phyloP scores from a whole-genome alignment of 2,329 filamentous ascomycete genomes.

The Ophiosphaerella narmari region DNA sequence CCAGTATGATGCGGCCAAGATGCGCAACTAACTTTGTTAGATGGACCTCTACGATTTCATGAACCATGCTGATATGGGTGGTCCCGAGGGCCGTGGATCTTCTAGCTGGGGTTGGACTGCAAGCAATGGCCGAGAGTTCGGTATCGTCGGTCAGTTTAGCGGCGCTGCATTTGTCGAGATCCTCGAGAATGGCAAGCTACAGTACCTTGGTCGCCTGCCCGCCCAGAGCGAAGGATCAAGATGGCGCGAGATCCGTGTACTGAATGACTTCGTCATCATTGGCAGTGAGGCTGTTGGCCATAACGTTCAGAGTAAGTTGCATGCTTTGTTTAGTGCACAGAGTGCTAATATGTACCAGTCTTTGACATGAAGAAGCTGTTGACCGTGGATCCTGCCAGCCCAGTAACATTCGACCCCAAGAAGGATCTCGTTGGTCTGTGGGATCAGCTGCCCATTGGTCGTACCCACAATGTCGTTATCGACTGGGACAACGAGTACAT shows the following conservation, averaged over 20 bases:
- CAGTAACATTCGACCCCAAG: slow-evolving; percentile 37
- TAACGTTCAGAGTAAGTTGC: slow-evolving; percentile 51
- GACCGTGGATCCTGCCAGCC: slow-evolving; percentile 34
- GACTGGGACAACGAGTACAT: slow-evolving; percentile 42
- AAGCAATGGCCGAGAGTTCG: slow-evolving; percentile 58
- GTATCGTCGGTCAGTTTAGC: slow-evolving; percentile 58
- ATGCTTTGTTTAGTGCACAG: slow-evolving; percentile 58
- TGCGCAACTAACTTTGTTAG: slow-evolving; percentile 30
- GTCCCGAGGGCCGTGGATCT: slow-evolving; percentile 46
- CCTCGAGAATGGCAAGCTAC: slow-evolving; percentile 53
- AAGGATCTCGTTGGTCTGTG: slow-evolving; percentile 34
- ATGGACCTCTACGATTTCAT: slow-evolving; percentile 63
- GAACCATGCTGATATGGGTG: slow-evolving; percentile 59
- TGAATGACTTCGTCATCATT: slow-evolving; percentile 52
- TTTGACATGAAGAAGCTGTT: slow-evolving; percentile 54
- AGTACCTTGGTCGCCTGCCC: slow-evolving; percentile 58
- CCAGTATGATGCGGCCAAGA: neutral
- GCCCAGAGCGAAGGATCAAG: slow-evolving; percentile 49
- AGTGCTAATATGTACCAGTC: slow-evolving; percentile 23
- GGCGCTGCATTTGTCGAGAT: slow-evolving; percentile 60
- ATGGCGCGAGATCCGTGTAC: slow-evolving; percentile 58
- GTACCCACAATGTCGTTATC: slow-evolving; percentile 47
- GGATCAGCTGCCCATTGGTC: slow-evolving; percentile 33
- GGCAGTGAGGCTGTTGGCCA: slow-evolving; percentile 54
- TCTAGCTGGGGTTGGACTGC: slow-evolving; percentile 60